Conservation (phyloP, 2,329 filamentous ascomycete genomes). For the Colletotrichum coccodes region DNA sequence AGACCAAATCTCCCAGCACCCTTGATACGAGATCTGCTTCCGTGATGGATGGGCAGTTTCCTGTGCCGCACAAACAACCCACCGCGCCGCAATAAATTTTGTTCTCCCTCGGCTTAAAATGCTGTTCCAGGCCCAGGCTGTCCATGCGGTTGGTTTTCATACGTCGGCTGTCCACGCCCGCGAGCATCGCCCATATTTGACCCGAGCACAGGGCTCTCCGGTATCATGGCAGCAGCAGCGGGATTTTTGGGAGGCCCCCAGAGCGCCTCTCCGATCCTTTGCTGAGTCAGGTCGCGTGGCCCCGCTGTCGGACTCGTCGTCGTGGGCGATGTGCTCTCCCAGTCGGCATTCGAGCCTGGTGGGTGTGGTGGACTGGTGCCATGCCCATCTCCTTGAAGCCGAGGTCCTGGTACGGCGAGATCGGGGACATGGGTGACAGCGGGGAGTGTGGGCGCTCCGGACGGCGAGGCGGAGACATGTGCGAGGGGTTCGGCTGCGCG, state of each 20-base stretch:
- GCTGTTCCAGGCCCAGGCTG: not conserved
- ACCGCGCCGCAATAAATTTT: not conserved
- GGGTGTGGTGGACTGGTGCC: slow-evolving; percentile 1
- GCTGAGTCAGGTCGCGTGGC: slow-evolving; percentile 42
- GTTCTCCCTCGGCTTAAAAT: not conserved
- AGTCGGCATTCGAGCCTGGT: slow-evolving; percentile 4
- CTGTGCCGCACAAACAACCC: not conserved
- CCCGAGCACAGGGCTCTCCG: slow-evolving; percentile 22
- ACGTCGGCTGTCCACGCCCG: not conserved
- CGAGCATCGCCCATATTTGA: not conserved
- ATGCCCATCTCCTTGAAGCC: slow-evolving; percentile 14
- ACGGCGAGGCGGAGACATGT: slow-evolving; percentile 24
- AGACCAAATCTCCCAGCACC: not conserved
- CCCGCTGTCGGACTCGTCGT: slow-evolving; percentile 15
- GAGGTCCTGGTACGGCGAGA: slow-evolving; percentile 21
- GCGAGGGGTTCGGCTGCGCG: slow-evolving; percentile 39
- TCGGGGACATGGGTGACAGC: slow-evolving; percentile 19
- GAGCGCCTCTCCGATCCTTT: slow-evolving; percentile 43
- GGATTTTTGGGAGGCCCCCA: slow-evolving; percentile 40
- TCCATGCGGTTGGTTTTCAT: not conserved
- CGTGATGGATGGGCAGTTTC: not conserved
- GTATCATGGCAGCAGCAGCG: not conserved
- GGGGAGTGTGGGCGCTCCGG: slow-evolving; percentile 15
- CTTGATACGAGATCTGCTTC: not conserved
- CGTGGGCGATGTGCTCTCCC: slow-evolving; percentile 27